These are phyloP conservation scores for Lentinula aciculospora DNA, from an alignment of 768 basidiomycete species.

Conservation along the genomic window DNA sequence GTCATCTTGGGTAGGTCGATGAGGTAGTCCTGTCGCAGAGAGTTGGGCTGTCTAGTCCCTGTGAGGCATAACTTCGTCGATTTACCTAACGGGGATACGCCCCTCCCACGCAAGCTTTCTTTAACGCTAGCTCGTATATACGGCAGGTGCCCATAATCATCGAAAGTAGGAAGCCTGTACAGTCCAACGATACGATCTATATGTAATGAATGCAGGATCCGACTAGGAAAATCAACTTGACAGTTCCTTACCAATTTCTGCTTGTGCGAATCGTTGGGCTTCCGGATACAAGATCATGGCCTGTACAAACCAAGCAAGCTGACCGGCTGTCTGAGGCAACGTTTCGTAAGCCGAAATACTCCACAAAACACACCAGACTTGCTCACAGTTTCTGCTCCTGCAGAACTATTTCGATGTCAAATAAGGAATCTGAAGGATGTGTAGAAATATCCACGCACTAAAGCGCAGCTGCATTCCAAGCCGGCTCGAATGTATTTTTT, in stretches of 20 bases:
- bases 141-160: constrained; percentile 24
- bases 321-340: constrained; percentile 24
- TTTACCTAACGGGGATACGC: constrained; percentile 25
- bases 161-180: constrained; percentile 27
- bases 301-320: constrained; percentile 26
- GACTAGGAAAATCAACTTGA: not conserved
- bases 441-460: constrained; percentile 7
- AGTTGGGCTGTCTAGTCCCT: not conserved
- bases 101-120: constrained; percentile 29
- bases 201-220: not conserved
- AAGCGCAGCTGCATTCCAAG: not conserved
- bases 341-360: no score
- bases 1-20: constrained; percentile 5
- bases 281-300: constrained; percentile 30
- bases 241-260: constrained; percentile 22
- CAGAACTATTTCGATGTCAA: not conserved
- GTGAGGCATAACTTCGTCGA: not conserved
- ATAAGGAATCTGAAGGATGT: not conserved
- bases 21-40: not conserved
- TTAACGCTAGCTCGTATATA: constrained; percentile 29
- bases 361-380: no score
- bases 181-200: constrained; percentile 24
- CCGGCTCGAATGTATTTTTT: not conserved
- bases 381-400: constrained; percentile 6
- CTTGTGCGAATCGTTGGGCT: constrained; percentile 27